Conservation (phyloP, 345 rosid genomes). For the Populus ilicifolia region DNA sequence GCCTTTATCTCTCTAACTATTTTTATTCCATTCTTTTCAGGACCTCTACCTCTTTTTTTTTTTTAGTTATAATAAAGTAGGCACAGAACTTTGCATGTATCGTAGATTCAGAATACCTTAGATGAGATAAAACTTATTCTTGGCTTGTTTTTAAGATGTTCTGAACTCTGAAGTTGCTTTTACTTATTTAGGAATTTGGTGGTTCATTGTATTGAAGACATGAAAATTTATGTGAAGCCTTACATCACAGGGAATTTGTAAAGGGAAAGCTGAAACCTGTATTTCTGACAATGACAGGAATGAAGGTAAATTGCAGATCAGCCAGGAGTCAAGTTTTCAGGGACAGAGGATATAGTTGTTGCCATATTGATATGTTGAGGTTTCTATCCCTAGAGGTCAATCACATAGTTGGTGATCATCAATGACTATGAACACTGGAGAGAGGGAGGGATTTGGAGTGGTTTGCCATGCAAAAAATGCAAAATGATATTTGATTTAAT, state of each 20-base stretch:
- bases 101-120: no score
- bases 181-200: not conserved
- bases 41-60: no score
- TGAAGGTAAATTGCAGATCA: not conserved
- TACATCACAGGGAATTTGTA: not conserved
- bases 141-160: not conserved
- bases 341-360: not conserved
- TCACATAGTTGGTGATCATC: not conserved
- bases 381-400: not conserved
- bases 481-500: no score
- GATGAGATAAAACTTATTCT: no score
- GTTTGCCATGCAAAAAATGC: not conserved
- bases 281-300: not conserved
- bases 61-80: no score
- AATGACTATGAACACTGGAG: not conserved
- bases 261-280: not conserved
- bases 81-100: no score
- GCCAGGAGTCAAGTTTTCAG: not conserved
- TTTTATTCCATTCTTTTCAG: no score
- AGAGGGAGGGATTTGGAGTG: not conserved
- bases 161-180: not conserved
- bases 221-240: not conserved
- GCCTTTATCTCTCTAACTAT: no score
- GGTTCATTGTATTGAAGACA: not conserved
- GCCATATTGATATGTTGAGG: not conserved